Evolutionary conservation across 2,329 filamentous ascomycete genomes (phyloP), one percentile per base, ranked within the genome.

Genomic region (Cryphonectria radicalis): DNA sequence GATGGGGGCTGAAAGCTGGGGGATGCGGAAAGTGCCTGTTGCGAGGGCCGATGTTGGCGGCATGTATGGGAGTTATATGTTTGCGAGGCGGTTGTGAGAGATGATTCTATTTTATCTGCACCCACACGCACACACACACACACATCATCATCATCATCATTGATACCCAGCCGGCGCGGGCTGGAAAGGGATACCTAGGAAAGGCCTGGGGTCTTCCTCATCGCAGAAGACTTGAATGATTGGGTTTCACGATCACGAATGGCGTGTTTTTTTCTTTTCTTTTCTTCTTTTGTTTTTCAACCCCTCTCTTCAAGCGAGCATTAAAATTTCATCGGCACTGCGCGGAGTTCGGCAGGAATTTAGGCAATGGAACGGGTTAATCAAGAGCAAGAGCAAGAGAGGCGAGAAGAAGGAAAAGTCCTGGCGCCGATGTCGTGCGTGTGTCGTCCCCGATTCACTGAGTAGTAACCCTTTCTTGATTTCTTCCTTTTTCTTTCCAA

Each of bases 11-110:
- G 88, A 89, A 76, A 93, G 90, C 82, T 95, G 93, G 93, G 93
- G 93, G 53, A 94, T 94, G 90, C 87, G 92, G 74, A 96, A 98
- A 83, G 87, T 98, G 59, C 97, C 95, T n/a, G 91, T 98, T 75
- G 94, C 93, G 37, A 89, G 90, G 77, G 93, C 95, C 68, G 95
- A 98, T 80, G 92, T 98, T 37, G 96, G 97, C 76, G 94, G 94
- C 73, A 97, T 97, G 78, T 98, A 98, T 78, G 96, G 96, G 32
- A 87, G 84, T 35, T 90, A 87, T 77, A 90, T 90, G 88, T 90
- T 90, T 81, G 87, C 87, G 77, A 82, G 87, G 75, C 86, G 87
- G 77, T 79, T 90, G 70, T 90, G 80, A 83, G 69, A 1, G 3
- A 6, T 8, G 35, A 11, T 40, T 40, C 28, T 40, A 42, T 32